Evolutionary conservation across 1,284 basidiomycete genomes (phyloP).

Genomic region (Puccinia sorghi): DNA sequence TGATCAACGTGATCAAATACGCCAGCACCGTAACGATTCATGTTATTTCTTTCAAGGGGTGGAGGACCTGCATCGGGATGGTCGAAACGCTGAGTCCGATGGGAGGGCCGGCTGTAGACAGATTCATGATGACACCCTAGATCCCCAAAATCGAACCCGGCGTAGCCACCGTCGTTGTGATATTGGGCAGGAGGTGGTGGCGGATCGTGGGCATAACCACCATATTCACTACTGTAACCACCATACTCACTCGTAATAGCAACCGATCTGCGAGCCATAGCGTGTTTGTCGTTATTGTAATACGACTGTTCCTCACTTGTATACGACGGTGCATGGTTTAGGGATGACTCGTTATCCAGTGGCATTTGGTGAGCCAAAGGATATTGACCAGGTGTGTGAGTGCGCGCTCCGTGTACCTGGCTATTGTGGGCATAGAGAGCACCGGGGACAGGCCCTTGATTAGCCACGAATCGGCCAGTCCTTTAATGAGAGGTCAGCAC

Average conservation of each 20-base stretch:
- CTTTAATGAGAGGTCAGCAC: conserved; percentile 4
- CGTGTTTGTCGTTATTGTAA: conserved; percentile 30
- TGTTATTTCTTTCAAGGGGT: not conserved
- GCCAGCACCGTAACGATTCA: conserved; percentile 2
- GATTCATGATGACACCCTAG: not conserved
- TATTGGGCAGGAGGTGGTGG: conserved; percentile 2
- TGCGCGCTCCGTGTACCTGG: not conserved
- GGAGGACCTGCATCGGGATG: not conserved
- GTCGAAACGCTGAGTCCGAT: not conserved
- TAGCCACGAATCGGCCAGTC: conserved; percentile 28
- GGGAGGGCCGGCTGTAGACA: not conserved
- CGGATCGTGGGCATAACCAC: conserved; percentile 14
- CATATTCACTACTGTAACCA: conserved; percentile 17
- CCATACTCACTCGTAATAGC: conserved; percentile 2
- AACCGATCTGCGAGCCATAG: not conserved
- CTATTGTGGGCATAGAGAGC: not conserved
- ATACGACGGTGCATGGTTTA: conserved; percentile 33
- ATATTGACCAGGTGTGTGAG: not conserved
- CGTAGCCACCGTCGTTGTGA: not conserved
- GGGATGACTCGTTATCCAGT: not conserved
- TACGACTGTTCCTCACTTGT: conserved; percentile 27
- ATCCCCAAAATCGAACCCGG: not conserved
- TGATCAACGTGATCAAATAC: not conserved
- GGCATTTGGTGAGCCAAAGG: conserved; percentile 14
- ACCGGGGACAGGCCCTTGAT: conserved; percentile 25